Base-by-base conservation (phyloP, 2,329 filamentous ascomycete species). In the Cytospora chrysosperma region DNA sequence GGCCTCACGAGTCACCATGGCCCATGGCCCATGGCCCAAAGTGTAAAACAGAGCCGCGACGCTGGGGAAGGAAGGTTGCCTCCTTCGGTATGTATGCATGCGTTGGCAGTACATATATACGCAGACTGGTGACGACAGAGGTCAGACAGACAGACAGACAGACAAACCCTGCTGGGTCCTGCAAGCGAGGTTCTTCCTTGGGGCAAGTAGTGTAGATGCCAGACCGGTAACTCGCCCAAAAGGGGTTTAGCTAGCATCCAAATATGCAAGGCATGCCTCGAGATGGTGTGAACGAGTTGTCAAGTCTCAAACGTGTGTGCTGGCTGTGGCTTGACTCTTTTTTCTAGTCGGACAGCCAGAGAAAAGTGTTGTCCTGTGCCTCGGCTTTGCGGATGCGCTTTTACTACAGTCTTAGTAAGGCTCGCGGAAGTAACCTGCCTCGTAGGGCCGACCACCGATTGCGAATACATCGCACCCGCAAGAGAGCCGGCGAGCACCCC, bases 61-160 rank as follows among this genome's bases (percentile, higher is more conserved):
- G 26, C 27, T 37, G 47, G 27, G 26, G 56, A 50, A 24, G 43
- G 43, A 55, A 24, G 43, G 43, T 19, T 47, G n/a, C 43, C 40
- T 24, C 40, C 43, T 47, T 24, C 21, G 43, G 24, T 47, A 47
- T 47, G 57, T 51, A 61, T 50, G 57, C 56, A 59, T 73, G 71
- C 68, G 71, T 64, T 73, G 72, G 71, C 72, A 72, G 64, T 71
- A 70, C 70, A 72, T 47, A 47, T 24, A 47, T 24, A 24, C n/a
- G n/a, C 37, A 24, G 8, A 5, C 7, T 71, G 65, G 69, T 71
- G 69, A 71, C 69, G 69, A 71, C 69, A 69, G 65, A 47, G 15
- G 10, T 19, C 21, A 61, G 8, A 43, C 43, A 47, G 19, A 12
- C 40, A 47, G 24, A 24, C 21, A 61, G 8, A 43, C 43, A 47